Base-by-base conservation (phyloP, 306 rosid species). In the Lablab purpureus region DNA sequence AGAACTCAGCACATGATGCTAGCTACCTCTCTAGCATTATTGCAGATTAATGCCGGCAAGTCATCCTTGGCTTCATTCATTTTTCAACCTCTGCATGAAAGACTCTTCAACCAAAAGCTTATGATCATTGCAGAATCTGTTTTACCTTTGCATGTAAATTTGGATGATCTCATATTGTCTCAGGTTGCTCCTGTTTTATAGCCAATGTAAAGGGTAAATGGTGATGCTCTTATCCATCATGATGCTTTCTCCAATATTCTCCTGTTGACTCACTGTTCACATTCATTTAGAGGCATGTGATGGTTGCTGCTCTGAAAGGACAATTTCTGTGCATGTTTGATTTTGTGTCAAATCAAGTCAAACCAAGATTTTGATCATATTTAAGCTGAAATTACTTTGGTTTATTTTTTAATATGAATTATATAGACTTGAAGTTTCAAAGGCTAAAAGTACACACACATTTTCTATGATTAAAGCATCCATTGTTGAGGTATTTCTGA, bases 21-120 rank as follows among this genome's bases (percentile, higher is more conserved):
- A 59, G 22, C 32, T n/a, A n/a, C n/a, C n/a, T n/a, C n/a, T n/a
- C n/a, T n/a, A n/a, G n/a, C n/a, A n/a, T n/a, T n/a, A 55, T 5
- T 3, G 25, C 49, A 37, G 54, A n/a, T 25, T 2, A 21, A 15
- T 25, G 6, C 70, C 85, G 86, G 88, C 86, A 85, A 79, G 86
- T 79, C 86, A 85, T 85, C 84, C 84, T 85, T 82, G 80, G 86
- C 88, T 82, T 54, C 55, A 85, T 75, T 72, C 28, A 71, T 75
- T 77, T 85, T 73, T 85, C 80, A 54, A 36, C 82, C 84, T 79
- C 70, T 85, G 1, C 79, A 78, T 78, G 84, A 82, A 70, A 78
- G 75, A 78, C 86, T 51, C 79, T 63, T 50, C 1, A 81, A 81
- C 79, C 85, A 59, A 0, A 71, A 55, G 2, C 15, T 52, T 19